Evolutionary conservation across 805 yeast genomes (phyloP), one percentile per base, ranked within the genome.

Genomic region (Candida saitoana): DNA sequence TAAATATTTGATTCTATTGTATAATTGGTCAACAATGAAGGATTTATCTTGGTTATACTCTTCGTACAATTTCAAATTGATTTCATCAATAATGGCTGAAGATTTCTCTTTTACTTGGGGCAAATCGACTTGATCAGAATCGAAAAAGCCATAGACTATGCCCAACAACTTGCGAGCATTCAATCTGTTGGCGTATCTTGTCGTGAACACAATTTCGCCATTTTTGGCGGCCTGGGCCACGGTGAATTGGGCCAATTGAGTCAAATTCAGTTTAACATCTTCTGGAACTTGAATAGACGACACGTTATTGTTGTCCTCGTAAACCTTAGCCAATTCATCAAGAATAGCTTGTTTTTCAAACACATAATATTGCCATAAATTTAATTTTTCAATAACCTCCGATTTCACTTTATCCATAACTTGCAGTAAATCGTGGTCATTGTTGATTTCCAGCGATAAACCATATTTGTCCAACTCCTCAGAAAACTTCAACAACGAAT

Each of bases 361-460:
- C 4, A 83, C 90, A 58, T 90, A 93, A 60, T 64, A 91, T 61
- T 91, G 89, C 99, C 99, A 91, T 41, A 91, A 69, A 47, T 80
- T 76, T 41, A 87, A 63, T 3, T 74, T 68, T 18, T 76, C 80
- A 19, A 89, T 54, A 0, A 88, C 96, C 51, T 86, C 81, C 4
- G 67, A 59, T 47, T 79, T 77, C 36, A 91, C 69, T 14, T 87
- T 90, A 27, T 78, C 83, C 71, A 85, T 77, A 18, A 90, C 65
- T 22, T 54, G 59, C 31, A 73, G 64, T 18, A 91, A 60, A 50
- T 88, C 96, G 3, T 63, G 70, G 9, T 69, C 67, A 14, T 62
- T 57, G 3, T 64, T 57, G 34, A 90, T 60, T 0, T 60, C 67
- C 0, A 82, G 73, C 4, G 96, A 89, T 42, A 77, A 79, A 0